A percentile compares a stretch with the other conserved stretches of the same genome.
phyloP scores from a whole-genome alignment of 495 filamentous ascomycete species.

The Penicillium chermesinum region DNA sequence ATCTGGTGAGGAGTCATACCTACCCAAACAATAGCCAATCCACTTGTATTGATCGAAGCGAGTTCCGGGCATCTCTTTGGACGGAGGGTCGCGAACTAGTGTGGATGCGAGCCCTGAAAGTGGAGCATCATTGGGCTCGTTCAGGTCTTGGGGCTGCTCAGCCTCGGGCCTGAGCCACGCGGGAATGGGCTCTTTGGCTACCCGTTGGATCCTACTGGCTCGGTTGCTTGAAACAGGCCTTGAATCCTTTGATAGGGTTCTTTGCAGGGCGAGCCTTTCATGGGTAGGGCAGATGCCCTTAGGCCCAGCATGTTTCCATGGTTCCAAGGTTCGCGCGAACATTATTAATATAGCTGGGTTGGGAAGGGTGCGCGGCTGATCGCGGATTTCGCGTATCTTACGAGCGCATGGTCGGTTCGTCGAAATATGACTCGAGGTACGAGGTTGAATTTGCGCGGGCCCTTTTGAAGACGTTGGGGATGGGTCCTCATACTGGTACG shows the following conservation, averaged over 20 bases:
- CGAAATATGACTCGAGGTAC: background rate
- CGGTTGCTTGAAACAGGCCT: too few relatives aligned
- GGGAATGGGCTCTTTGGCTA: background rate
- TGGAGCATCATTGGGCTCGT: slow-evolving; percentile 8
- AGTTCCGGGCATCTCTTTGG: slow-evolving; percentile 22
- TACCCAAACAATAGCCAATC: background rate
- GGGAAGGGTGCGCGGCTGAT: slow-evolving; percentile 1
- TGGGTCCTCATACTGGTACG: too few relatives aligned
- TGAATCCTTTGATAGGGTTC: too few relatives aligned
- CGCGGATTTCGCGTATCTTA: background rate
- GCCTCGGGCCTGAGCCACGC: slow-evolving; percentile 18
- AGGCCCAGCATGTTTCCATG: slow-evolving; percentile 14
- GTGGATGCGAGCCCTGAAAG: slow-evolving; percentile 32
- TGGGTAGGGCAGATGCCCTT: slow-evolving; percentile 5
- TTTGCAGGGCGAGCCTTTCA: too few relatives aligned
- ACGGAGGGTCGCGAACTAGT: slow-evolving; percentile 17
- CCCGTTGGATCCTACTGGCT: too few relatives aligned
- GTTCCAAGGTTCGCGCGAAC: slow-evolving; percentile 9
- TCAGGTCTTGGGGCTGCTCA: slow-evolving; percentile 17
- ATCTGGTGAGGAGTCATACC: background rate
- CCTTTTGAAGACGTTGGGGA: too few relatives aligned
- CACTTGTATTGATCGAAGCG: slow-evolving; percentile 22
- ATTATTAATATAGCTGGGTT: slow-evolving; percentile 13
- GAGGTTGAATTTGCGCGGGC: too few relatives aligned
- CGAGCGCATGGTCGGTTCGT: background rate